Conservation (phyloP, 371 early-diverging fungal species). For the Rhizopus stolonifer region DNA sequence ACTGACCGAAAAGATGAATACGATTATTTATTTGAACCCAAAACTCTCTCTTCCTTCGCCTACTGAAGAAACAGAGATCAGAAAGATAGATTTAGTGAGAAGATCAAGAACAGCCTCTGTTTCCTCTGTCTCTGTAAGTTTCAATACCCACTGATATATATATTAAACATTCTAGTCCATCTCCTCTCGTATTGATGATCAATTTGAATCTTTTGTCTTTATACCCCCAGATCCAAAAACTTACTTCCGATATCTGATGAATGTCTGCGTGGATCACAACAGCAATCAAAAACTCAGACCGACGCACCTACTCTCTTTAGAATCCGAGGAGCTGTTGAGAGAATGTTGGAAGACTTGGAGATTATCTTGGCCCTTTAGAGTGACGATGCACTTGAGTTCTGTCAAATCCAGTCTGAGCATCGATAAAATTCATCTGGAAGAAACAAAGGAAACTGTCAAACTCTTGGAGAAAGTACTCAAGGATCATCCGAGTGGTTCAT, state of each 20-base stretch:
- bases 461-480: slow-evolving; percentile 28
- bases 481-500: slow-evolving; percentile 23
- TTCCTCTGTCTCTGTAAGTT: neutral
- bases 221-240: slow-evolving; percentile 47
- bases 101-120: slow-evolving; percentile 5
- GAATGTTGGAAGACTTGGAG: slow-evolving; percentile 67
- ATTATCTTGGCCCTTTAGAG: slow-evolving; percentile 55
- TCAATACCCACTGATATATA: too few relatives aligned
- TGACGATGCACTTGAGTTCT: slow-evolving; percentile 55
- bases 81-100: slow-evolving; percentile 10
- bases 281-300: slow-evolving; percentile 1
- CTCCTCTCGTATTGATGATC: neutral
- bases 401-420: slow-evolving; percentile 44
- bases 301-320: slow-evolving; percentile 30
- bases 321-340: slow-evolving; percentile 52
- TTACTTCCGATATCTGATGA: slow-evolving; percentile 42
- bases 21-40: slow-evolving; percentile 31
- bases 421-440: slow-evolving; percentile 32
- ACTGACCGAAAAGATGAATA: slow-evolving; percentile 28
- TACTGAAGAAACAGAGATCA: slow-evolving; percentile 18
- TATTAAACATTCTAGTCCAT: neutral
- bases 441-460: slow-evolving; percentile 34
- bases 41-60: slow-evolving; percentile 15
- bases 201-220: slow-evolving; percentile 28
- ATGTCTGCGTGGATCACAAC: slow-evolving; percentile 42